Percentiles rank a stretch among this genome's conserved stretches.
Evolutionary conservation across 139 green algal genomes (phyloP).

Genomic region (Marvania coccoides): DNA sequence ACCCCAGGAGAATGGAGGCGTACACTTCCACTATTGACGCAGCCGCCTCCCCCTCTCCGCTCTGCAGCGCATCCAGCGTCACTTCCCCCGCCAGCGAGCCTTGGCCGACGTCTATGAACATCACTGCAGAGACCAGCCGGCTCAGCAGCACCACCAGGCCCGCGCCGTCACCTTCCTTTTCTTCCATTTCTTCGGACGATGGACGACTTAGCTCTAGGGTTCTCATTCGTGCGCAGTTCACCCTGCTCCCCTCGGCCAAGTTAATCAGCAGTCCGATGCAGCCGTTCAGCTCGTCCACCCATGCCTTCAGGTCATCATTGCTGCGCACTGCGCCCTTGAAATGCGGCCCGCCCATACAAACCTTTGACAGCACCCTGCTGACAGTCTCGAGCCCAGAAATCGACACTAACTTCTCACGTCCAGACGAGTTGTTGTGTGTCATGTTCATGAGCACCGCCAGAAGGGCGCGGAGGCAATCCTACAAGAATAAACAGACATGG

Average conservation of each 20-base stretch:
- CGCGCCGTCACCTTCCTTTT: neutral
- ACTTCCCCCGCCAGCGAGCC: constrained; percentile 19
- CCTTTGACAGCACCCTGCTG: neutral
- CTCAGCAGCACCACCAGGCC: neutral
- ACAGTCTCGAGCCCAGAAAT: constrained; percentile 23
- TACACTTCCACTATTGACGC: constrained; percentile 62
- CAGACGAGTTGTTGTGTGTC: constrained; percentile 51
- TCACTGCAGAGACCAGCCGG: neutral
- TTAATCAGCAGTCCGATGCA: constrained; percentile 71
- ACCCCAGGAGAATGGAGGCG: constrained; percentile 61
- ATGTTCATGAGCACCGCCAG: constrained; percentile 69
- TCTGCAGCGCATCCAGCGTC: constrained; percentile 17
- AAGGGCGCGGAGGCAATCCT: constrained; percentile 31
- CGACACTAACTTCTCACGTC: constrained; percentile 25
- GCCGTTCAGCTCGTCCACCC: constrained; percentile 22
- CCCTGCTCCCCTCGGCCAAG: constrained; percentile 14
- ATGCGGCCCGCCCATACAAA: neutral
- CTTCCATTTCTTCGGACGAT: neutral
- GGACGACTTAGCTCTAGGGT: neutral
- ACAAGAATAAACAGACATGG: neutral
- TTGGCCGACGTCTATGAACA: neutral
- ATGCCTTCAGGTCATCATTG: constrained; percentile 6
- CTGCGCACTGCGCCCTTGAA: neutral
- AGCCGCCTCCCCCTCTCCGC: constrained; percentile 19
- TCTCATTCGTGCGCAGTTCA: too few species aligned